Conservation (phyloP, 108 stramenopile genomes). For the Nitzschia putrida region DNA sequence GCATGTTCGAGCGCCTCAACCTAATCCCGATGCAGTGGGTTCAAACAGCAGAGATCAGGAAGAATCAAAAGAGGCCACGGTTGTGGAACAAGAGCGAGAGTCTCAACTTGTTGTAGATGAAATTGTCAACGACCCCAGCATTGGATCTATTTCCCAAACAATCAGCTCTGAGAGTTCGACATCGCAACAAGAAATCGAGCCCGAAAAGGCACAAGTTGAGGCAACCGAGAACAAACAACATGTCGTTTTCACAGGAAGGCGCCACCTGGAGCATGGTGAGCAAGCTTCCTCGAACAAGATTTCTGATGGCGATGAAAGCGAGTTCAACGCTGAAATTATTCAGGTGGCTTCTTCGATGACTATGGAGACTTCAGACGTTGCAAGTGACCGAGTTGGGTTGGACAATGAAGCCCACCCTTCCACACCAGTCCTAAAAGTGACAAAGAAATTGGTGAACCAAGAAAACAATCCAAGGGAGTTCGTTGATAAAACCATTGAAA, state of each 20-base stretch:
- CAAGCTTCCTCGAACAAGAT: not conserved
- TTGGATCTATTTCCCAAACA: no score
- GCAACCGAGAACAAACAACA: not conserved
- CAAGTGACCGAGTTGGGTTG: not conserved
- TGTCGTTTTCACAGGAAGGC: not conserved
- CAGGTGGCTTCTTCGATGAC: conserved; percentile 7
- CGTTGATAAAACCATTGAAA: not conserved
- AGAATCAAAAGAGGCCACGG: no score
- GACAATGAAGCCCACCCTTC: not conserved
- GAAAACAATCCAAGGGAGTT: not conserved
- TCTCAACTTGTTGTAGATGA: no score
- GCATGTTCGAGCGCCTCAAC: conserved; percentile 4
- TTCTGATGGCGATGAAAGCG: conserved; percentile 1
- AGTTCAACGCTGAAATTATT: conserved; percentile 5
- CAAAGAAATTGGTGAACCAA: not conserved
- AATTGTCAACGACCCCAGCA: no score
- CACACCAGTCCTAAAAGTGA: not conserved
- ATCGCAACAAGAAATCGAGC: no score
- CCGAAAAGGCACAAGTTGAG: not conserved
- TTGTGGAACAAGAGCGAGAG: no score
- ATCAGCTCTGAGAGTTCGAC: no score
- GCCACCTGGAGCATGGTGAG: not conserved
- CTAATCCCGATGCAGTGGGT: conserved; percentile 8
- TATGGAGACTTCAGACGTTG: not conserved
- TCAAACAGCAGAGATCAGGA: not conserved